Evolutionary conservation across 768 basidiomycete species (phyloP).

Genomic region (Serendipita indica): DNA sequence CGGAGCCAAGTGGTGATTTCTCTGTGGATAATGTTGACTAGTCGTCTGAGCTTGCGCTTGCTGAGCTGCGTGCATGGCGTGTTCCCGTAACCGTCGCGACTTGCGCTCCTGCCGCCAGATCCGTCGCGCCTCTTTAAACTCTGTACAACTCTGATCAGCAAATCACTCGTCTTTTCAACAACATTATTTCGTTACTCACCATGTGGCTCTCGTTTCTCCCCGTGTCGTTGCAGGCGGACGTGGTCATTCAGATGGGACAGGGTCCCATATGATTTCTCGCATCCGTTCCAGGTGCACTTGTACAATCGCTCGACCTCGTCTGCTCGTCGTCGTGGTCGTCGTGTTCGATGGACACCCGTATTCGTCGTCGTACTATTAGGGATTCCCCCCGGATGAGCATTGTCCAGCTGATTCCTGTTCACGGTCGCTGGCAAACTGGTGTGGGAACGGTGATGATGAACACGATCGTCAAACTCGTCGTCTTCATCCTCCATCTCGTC

Average conservation of each 20-base stretch:
- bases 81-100: constrained; percentile 7
- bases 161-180: not conserved
- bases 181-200: constrained; percentile 39
- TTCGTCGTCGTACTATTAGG: not conserved
- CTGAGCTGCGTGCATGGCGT: not conserved
- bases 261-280: constrained; percentile 52
- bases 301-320: constrained; percentile 95
- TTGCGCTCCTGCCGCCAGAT: constrained; percentile 68
- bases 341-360: not conserved
- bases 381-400: not conserved
- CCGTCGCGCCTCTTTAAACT: constrained; percentile 96
- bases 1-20: no score
- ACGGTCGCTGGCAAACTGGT: no score
- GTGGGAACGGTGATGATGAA: no score
- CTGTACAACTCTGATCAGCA: constrained; percentile 29
- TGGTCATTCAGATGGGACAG: constrained; percentile 96
- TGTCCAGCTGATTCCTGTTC: not conserved
- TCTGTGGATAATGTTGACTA: not conserved
- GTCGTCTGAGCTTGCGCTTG: not conserved
- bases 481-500: not conserved
- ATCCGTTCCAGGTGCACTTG: constrained; percentile 51
- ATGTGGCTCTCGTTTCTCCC: constrained; percentile 70
- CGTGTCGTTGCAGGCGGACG: constrained; percentile 97
- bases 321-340: constrained; percentile 59
- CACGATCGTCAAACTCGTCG: no score